These are phyloP conservation scores for Mortierella hygrophila DNA, from an alignment of 192 early-diverging fungal species.

Conservation along the genomic window DNA sequence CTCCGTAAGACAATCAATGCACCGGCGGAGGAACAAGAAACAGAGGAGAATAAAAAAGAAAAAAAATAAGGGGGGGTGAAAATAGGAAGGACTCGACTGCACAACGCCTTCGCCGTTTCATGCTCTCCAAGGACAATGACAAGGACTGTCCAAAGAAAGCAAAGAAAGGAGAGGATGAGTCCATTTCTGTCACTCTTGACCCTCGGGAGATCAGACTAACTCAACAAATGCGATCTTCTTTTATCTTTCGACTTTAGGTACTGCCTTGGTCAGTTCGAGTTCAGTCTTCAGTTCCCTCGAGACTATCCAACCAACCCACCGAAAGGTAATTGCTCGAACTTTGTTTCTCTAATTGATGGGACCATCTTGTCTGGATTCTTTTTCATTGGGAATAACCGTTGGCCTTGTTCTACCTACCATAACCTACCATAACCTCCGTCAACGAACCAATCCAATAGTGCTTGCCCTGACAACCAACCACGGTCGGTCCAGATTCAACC, in stretches of 20 bases:
- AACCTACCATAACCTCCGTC: not conserved
- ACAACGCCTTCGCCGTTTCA: slow-evolving; percentile 4
- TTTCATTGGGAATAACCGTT: not conserved
- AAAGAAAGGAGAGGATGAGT: not conserved
- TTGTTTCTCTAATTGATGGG: not conserved
- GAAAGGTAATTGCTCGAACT: slow-evolving; percentile 47
- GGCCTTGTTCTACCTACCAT: not conserved
- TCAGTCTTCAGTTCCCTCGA: slow-evolving; percentile 62
- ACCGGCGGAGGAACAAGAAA: not conserved
- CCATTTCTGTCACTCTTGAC: not conserved
- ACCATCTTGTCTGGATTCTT: not conserved
- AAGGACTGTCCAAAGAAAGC: no score
- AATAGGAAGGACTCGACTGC: not conserved
- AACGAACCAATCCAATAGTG: slow-evolving; percentile 39
- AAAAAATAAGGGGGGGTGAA: not conserved
- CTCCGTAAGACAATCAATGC: slow-evolving; percentile 62
- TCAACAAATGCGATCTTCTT: not conserved
- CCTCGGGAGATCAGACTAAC: not conserved
- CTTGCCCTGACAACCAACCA: slow-evolving; percentile 67
- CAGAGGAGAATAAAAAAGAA: not conserved
- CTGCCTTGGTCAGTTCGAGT: slow-evolving; percentile 57
- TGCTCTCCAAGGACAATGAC: not conserved
- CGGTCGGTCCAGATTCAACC: slow-evolving; percentile 68
- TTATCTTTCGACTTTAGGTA: slow-evolving; percentile 52
- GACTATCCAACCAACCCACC: slow-evolving; percentile 71